Conservation (phyloP, 2,329 filamentous ascomycete genomes). For the Monilinia fructigena region DNA sequence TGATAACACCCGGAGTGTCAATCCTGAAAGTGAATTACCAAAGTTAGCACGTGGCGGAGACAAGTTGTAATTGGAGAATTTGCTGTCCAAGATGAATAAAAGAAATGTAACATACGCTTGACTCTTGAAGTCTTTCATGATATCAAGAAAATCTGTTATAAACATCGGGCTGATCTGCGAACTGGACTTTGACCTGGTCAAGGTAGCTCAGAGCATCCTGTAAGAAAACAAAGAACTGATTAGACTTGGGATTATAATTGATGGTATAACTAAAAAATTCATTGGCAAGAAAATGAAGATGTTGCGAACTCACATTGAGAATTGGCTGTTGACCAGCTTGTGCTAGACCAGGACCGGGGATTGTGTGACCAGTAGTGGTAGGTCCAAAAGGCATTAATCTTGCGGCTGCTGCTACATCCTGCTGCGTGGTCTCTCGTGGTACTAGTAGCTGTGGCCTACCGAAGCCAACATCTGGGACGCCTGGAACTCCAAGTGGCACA, state of each 20-base stretch:
- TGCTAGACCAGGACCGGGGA: conserved; percentile 51
- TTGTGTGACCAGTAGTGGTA: conserved; percentile 38
- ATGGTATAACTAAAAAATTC: conserved; percentile 25
- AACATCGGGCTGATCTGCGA: conserved; percentile 93
- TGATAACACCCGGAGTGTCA: conserved; percentile 95
- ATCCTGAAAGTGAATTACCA: conserved; percentile 55
- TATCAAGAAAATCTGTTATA: conserved; percentile 94
- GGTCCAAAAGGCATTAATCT: conserved; percentile 62
- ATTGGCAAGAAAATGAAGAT: background rate
- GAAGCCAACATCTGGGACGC: conserved; percentile 60
- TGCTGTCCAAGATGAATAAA: conserved; percentile 1
- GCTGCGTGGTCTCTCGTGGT: conserved; percentile 40
- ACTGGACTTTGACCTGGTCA: conserved; percentile 97
- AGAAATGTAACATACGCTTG: conserved; percentile 66
- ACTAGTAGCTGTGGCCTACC: conserved; percentile 48
- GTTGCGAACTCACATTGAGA: conserved; percentile 57
- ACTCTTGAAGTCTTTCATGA: conserved; percentile 99
- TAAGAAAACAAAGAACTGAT: conserved; percentile 20
- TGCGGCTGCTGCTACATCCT: conserved; percentile 53
- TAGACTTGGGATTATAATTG: conserved; percentile 19
- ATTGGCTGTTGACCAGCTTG: conserved; percentile 80
- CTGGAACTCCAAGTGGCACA: conserved; percentile 56
- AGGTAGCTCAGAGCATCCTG: conserved; percentile 88
- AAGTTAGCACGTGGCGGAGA: background rate
- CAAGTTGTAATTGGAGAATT: conserved; percentile 36